These are phyloP conservation scores for Corylus avellana DNA, from an alignment of 306 rosid species.

Conservation along the genomic window DNA sequence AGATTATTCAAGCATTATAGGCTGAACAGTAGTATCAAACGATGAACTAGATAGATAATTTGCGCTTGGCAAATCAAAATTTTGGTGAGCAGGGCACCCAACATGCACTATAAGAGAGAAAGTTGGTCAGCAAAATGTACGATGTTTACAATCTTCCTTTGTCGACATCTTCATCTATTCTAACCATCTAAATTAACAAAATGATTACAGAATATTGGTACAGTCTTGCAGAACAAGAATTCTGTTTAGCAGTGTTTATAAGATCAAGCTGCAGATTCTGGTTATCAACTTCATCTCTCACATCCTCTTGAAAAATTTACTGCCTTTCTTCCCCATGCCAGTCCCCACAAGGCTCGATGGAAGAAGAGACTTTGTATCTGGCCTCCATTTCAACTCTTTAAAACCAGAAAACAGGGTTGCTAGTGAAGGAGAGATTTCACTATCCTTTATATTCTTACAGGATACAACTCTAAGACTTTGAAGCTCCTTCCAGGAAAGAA, in stretches of 20 bases:
- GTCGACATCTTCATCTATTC: constrained; percentile 29
- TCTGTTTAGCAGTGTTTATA: constrained; percentile 23
- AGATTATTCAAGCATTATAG: background rate
- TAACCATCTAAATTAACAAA: constrained; percentile 37
- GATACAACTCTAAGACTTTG: constrained; percentile 68
- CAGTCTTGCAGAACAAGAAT: constrained; percentile 28
- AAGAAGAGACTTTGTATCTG: constrained; percentile 65
- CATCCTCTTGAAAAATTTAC: constrained; percentile 66
- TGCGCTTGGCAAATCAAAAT: background rate
- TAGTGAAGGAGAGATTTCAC: constrained; percentile 63
- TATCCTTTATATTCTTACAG: constrained; percentile 77
- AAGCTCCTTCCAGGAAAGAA: constrained; percentile 70
- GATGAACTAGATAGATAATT: background rate
- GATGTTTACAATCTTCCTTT: constrained; percentile 25
- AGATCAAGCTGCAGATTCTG: constrained; percentile 35
- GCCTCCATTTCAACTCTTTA: constrained; percentile 84
- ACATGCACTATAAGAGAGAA: too few relatives aligned
- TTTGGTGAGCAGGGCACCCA: background rate
- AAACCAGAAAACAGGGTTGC: constrained; percentile 61
- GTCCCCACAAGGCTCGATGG: constrained; percentile 52
- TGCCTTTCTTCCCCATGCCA: constrained; percentile 77
- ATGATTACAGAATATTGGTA: constrained; percentile 30
- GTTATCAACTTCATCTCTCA: constrained; percentile 36
- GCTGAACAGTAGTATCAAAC: background rate
- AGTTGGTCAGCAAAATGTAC: background rate